A percentile compares a stretch with the other conserved stretches of the same genome.
Evolutionary conservation across 495 filamentous ascomycete species (phyloP).

Genomic region (Bacidia rubella): DNA sequence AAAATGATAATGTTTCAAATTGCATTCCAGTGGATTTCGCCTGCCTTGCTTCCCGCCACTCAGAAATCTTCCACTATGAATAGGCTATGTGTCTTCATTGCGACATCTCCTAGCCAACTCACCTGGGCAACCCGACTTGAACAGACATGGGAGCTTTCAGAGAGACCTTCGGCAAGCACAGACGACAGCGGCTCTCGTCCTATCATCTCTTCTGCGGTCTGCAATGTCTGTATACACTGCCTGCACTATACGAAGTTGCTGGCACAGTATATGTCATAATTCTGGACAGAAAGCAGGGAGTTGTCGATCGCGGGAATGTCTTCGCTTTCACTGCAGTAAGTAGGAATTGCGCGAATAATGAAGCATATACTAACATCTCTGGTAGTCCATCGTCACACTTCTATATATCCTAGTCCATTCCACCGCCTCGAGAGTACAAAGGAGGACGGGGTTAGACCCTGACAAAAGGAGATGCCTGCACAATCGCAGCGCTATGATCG

Average conservation of each 20-base stretch:
- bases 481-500: background rate
- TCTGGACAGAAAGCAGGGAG: background rate
- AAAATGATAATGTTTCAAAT: background rate
- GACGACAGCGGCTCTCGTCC: background rate
- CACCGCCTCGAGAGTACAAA: background rate
- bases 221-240: background rate
- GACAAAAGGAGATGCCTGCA: background rate
- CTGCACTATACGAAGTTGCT: background rate
- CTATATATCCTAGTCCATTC: background rate
- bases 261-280: background rate
- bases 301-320: background rate
- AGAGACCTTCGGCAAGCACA: background rate
- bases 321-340: background rate
- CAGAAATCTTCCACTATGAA: background rate
- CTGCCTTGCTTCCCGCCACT: background rate
- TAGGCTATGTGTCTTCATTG: background rate
- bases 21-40: background rate
- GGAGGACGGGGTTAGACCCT: background rate
- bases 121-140: background rate
- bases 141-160: background rate
- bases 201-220: background rate
- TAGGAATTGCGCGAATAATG: background rate
- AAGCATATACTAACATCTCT: background rate
- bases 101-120: background rate
- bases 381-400: background rate